Evolutionary conservation across 2,329 filamentous ascomycete species (phyloP).

Genomic region (Diaporthe aspalathi): DNA sequence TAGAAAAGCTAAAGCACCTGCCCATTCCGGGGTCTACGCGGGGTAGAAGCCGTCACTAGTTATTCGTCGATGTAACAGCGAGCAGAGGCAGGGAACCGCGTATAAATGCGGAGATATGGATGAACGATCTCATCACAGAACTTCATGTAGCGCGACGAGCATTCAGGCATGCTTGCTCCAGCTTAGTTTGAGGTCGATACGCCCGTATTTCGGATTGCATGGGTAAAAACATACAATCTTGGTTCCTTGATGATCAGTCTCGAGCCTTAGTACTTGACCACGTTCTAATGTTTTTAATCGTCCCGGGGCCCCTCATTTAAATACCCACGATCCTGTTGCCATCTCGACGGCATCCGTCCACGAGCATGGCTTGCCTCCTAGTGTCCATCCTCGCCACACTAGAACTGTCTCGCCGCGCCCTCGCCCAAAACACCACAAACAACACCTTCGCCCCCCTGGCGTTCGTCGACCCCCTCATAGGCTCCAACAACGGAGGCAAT

Average conservation of each 20-base stretch:
- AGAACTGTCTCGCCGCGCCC: too few relatives aligned
- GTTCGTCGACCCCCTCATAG: slow-evolving; percentile 62
- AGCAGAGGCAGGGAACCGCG: not conserved
- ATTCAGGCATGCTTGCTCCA: not conserved
- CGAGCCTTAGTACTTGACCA: too few relatives aligned
- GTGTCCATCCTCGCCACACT: not conserved
- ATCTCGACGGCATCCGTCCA: not conserved
- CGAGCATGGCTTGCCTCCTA: not conserved
- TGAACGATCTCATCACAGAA: not conserved
- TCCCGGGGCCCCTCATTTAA: too few relatives aligned
- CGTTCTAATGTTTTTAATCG: too few relatives aligned
- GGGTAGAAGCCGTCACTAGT: slow-evolving; percentile 21
- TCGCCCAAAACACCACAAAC: slow-evolving; percentile 21
- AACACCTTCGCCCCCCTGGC: slow-evolving; percentile 41
- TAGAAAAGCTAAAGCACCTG: slow-evolving; percentile 24
- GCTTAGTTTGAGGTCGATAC: too few relatives aligned
- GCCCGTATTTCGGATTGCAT: not conserved
- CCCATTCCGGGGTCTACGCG: slow-evolving; percentile 19
- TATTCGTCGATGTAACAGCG: slow-evolving; percentile 23
- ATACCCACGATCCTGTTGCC: too few relatives aligned
- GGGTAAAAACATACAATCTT: not conserved
- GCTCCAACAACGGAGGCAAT: slow-evolving; percentile 66
- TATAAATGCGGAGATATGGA: slow-evolving; percentile 5
- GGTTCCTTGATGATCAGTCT: too few relatives aligned
- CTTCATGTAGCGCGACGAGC: not conserved